phyloP scores from a whole-genome alignment of 768 basidiomycete genomes.

The Pleurotus tuoliensis region DNA sequence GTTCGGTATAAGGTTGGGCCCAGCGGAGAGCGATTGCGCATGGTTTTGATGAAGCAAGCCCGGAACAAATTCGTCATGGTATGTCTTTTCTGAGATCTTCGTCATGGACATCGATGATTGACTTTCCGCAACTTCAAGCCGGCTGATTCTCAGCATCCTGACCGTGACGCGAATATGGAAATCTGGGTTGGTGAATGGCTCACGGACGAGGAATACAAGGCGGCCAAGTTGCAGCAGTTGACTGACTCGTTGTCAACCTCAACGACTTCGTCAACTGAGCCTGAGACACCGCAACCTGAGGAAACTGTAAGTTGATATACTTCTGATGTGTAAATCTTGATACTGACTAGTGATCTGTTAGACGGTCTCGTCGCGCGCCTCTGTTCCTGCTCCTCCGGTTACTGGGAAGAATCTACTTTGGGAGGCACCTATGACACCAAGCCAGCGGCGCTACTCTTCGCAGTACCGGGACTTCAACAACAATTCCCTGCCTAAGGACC shows the following conservation, averaged over 20 bases:
- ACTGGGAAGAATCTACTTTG: constrained; percentile 70
- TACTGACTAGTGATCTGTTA: too few relatives aligned
- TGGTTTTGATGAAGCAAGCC: constrained; percentile 67
- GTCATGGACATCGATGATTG: not conserved
- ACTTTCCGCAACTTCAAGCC: constrained; percentile 42
- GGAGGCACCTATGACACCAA: constrained; percentile 50
- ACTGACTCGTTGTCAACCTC: constrained; percentile 36
- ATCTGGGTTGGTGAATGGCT: constrained; percentile 80
- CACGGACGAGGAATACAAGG: constrained; percentile 66
- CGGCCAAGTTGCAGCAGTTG: constrained; percentile 55
- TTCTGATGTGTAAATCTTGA: too few relatives aligned
- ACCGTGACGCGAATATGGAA: constrained; percentile 61
- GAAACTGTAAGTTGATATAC: not conserved
- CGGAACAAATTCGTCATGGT: constrained; percentile 75
- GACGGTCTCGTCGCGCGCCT: too few relatives aligned
- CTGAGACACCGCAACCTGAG: constrained; percentile 5
- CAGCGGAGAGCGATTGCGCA: constrained; percentile 66
- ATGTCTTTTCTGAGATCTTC: constrained; percentile 16
- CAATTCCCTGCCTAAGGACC: constrained; percentile 22
- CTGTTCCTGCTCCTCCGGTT: constrained; percentile 15
- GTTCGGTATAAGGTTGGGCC: constrained; percentile 67
- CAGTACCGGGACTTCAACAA: constrained; percentile 27
- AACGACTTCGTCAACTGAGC: constrained; percentile 1
- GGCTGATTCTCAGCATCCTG: constrained; percentile 73
- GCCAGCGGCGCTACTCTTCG: constrained; percentile 27